These are phyloP conservation scores for Neckera pumila DNA, from an alignment of 225 moss, liverwort and hornwort genomes.

Conservation along the genomic window DNA sequence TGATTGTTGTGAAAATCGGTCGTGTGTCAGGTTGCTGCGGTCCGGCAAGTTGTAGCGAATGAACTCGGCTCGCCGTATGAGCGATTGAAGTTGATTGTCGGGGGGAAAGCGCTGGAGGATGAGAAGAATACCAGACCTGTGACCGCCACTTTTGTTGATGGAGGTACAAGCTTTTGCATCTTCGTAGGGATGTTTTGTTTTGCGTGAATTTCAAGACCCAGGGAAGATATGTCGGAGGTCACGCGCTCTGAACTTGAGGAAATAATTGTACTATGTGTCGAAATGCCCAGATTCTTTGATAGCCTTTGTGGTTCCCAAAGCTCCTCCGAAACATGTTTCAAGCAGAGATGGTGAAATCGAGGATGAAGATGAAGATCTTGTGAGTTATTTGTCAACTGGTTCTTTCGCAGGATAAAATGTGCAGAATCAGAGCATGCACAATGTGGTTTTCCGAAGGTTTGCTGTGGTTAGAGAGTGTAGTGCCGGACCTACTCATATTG, in stretches of 20 bases:
- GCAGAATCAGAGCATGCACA: background rate
- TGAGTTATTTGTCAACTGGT: conserved; percentile 1
- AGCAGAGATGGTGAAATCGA: conserved; percentile 43
- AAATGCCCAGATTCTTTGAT: conserved; percentile 40
- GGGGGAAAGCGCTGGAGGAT: conserved; percentile 28
- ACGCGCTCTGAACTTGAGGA: background rate
- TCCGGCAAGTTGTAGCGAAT: conserved; percentile 24
- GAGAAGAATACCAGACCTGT: conserved; percentile 12
- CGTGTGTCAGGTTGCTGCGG: conserved; percentile 17
- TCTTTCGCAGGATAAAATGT: background rate
- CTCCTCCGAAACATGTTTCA: conserved; percentile 36
- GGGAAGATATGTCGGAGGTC: background rate
- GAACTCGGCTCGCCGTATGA: conserved; percentile 31
- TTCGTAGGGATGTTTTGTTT: background rate
- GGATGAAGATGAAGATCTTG: conserved; percentile 53
- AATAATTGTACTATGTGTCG: background rate
- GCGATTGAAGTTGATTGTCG: conserved; percentile 29
- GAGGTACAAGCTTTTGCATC: conserved; percentile 11
- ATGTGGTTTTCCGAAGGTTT: background rate
- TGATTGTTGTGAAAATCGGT: background rate
- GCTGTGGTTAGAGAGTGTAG: background rate
- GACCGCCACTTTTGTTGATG: conserved; percentile 29
- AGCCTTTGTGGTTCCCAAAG: conserved; percentile 40
- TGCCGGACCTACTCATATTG: background rate
- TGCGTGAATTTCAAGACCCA: background rate